A percentile compares a stretch with the other conserved stretches of the same genome.
Evolutionary conservation across 2,329 filamentous ascomycete species (phyloP).

Genomic region (Paraconiothyrium sp.): DNA sequence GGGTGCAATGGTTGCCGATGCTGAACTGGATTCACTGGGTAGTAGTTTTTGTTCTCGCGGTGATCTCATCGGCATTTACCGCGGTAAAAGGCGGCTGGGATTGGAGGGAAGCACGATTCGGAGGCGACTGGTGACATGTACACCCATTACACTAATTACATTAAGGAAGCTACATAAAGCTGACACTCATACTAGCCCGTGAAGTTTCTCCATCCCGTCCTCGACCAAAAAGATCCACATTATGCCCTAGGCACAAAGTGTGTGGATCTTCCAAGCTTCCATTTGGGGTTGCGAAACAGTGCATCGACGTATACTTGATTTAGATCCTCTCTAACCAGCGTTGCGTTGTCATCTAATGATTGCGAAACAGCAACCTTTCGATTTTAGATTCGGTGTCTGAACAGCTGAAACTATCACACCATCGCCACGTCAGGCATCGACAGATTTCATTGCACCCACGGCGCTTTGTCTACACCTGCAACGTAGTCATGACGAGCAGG

Average conservation of each 20-base stretch:
- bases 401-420: background rate
- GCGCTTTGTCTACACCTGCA: constrained; percentile 30
- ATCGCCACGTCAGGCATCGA: background rate
- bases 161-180: background rate
- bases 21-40: constrained; percentile 32
- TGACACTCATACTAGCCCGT: too few relatives aligned
- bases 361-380: background rate
- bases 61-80: background rate
- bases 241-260: too few relatives aligned
- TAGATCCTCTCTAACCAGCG: too few relatives aligned
- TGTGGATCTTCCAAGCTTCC: too few relatives aligned
- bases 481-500: constrained; percentile 32
- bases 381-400: background rate
- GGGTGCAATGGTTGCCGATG: constrained; percentile 22
- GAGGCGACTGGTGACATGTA: constrained; percentile 1
- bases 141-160: background rate
- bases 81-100: background rate
- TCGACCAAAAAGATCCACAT: too few relatives aligned
- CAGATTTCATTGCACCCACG: constrained; percentile 20
- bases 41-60: constrained; percentile 8
- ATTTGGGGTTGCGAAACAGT: too few relatives aligned
- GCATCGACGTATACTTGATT: too few relatives aligned
- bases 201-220: too few relatives aligned
- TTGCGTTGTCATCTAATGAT: too few relatives aligned
- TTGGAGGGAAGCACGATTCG: background rate